Percentiles rank a stretch among this genome's conserved stretches.
These are phyloP conservation scores for Dunaliella primolecta DNA, from an alignment of 139 green algal genomes.

Conservation along the genomic window DNA sequence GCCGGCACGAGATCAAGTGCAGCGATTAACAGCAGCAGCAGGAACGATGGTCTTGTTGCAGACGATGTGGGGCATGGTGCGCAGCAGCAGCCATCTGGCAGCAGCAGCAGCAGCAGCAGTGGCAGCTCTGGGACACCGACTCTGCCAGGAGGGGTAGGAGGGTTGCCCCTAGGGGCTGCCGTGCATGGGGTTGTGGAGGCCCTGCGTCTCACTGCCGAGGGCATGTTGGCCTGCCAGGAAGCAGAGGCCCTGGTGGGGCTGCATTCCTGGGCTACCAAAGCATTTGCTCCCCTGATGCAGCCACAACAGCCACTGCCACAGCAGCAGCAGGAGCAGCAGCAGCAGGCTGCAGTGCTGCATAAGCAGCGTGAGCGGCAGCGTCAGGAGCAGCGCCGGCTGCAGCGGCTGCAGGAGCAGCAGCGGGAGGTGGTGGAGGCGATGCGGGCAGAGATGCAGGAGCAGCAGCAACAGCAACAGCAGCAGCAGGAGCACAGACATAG, in stretches of 20 bases:
- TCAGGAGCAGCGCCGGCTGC: neutral
- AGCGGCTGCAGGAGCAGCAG: neutral
- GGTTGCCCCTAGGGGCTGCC: neutral
- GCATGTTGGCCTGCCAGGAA: conserved; percentile 18
- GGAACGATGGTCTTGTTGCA: too few relatives aligned
- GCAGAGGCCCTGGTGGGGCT: conserved; percentile 25
- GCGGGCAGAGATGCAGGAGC: neutral
- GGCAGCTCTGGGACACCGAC: neutral
- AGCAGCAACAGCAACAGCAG: neutral
- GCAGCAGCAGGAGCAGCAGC: neutral
- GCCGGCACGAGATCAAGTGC: too few relatives aligned
- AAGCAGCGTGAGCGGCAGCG: neutral
- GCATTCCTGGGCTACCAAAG: conserved; percentile 9
- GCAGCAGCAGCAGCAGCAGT: conserved; percentile 21
- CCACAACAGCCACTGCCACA: neutral
- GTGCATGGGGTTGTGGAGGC: conserved; percentile 1
- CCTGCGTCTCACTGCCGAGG: neutral
- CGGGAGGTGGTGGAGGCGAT: neutral
- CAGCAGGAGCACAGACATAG: neutral
- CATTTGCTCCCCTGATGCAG: conserved; percentile 25
- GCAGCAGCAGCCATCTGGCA: too few relatives aligned
- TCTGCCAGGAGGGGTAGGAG: neutral
- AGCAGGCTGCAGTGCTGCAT: neutral
- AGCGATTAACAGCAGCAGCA: conserved; percentile 12
- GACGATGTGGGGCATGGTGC: too few relatives aligned